A percentile compares a stretch with the other conserved stretches of the same genome.
Conservation (phyloP, 441 rosid genomes). For the Rhodomyrtus psidioides region DNA sequence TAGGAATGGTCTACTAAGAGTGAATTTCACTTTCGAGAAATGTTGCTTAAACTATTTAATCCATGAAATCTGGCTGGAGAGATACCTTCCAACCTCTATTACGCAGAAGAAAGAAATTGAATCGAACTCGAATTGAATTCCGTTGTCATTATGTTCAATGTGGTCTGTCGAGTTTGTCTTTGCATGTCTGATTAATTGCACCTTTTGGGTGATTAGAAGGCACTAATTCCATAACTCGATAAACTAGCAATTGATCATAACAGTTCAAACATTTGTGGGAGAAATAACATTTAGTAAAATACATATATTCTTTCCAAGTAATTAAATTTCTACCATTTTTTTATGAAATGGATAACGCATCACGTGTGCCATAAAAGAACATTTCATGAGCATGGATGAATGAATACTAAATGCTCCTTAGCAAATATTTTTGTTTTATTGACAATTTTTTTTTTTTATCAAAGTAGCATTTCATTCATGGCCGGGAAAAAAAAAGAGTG, state of each 20-base stretch:
- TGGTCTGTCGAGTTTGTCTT: neutral
- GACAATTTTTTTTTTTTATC: too few species aligned
- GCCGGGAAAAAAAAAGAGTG: too few species aligned
- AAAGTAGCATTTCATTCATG: too few species aligned
- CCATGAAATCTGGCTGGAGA: neutral
- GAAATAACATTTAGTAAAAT: neutral
- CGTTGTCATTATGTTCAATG: neutral
- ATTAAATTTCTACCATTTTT: neutral
- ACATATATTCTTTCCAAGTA: neutral
- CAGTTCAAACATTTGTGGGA: neutral
- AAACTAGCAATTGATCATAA: neutral
- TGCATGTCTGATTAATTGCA: neutral
- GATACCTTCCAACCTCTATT: neutral
- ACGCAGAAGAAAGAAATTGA: neutral
- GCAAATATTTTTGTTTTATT: neutral
- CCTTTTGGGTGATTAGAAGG: neutral
- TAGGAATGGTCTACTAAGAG: neutral
- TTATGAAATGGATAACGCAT: neutral
- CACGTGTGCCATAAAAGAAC: neutral
- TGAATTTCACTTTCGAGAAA: neutral
- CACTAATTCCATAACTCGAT: neutral
- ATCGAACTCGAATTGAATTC: neutral
- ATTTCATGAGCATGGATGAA: neutral
- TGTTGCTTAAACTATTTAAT: neutral
- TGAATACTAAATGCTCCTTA: neutral